These are phyloP conservation scores for Brasenia schreberi DNA, from an alignment of 164 flowering plant species.

Conservation along the genomic window DNA sequence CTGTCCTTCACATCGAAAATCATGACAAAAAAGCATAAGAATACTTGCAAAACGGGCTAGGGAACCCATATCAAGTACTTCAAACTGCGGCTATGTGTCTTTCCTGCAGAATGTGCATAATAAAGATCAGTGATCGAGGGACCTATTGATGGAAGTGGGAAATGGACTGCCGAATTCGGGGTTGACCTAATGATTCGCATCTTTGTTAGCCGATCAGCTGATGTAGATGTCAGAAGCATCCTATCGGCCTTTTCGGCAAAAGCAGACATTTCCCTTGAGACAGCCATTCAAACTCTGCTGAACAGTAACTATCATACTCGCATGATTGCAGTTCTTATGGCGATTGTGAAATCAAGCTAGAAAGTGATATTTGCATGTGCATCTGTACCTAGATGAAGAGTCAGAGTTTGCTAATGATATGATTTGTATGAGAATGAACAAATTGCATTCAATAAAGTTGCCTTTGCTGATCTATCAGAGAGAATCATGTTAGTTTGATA, in stretches of 20 bases:
- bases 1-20: too few relatives aligned
- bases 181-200: constrained; percentile 7
- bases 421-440: background rate
- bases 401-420: background rate
- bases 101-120: too few relatives aligned
- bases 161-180: background rate
- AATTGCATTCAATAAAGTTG: too few relatives aligned
- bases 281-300: background rate
- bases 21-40: too few relatives aligned
- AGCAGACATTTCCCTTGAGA: constrained; percentile 1
- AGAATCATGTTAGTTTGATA: too few relatives aligned
- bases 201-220: constrained; percentile 11
- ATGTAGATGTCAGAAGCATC: constrained; percentile 10
- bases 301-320: background rate
- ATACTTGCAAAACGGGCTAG: too few relatives aligned
- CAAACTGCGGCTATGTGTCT: too few relatives aligned
- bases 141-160: too few relatives aligned
- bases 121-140: too few relatives aligned
- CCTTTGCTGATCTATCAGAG: too few relatives aligned
- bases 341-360: background rate
- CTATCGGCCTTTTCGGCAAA: constrained; percentile 17
- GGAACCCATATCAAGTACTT: too few relatives aligned
- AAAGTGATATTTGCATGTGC: background rate
- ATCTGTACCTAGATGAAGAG: background rate
- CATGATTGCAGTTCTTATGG: background rate